Conservation (phyloP, 192 early-diverging fungal genomes). For the Haplosporangium gracile region DNA sequence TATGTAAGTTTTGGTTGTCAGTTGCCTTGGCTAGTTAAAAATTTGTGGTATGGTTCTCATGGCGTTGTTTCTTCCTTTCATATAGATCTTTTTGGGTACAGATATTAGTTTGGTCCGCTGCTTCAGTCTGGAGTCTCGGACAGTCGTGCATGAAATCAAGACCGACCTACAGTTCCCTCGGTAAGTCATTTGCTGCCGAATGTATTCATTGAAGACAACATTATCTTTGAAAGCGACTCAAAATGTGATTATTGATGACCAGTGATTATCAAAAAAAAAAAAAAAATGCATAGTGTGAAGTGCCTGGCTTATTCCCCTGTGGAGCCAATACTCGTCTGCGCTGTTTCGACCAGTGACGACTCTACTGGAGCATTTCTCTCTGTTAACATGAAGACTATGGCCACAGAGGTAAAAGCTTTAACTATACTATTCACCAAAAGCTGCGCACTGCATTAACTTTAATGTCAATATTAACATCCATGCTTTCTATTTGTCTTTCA, state of each 20-base stretch:
- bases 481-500: background rate
- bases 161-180: constrained; percentile 62
- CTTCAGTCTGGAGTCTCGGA: constrained; percentile 67
- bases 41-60: background rate
- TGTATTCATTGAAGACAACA: background rate
- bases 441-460: background rate
- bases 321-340: constrained; percentile 67
- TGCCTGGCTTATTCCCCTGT: constrained; percentile 67
- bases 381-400: constrained; percentile 69
- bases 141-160: constrained; percentile 69
- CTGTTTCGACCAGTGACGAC: constrained; percentile 52
- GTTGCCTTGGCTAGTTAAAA: too few species aligned
- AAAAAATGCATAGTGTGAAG: constrained; percentile 53
- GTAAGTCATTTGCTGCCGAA: constrained; percentile 16
- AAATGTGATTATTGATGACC: background rate
- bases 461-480: background rate
- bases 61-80: background rate
- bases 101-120: constrained; percentile 62
- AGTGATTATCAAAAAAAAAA: background rate
- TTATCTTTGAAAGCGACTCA: too few species aligned
- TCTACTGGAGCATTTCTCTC: constrained; percentile 60
- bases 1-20: constrained; percentile 36
- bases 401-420: constrained; percentile 55
- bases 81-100: constrained; percentile 69
- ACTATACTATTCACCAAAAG: too few species aligned